Base-by-base conservation (phyloP, 73 alveolate species). In the Stentor coeruleus region DNA sequence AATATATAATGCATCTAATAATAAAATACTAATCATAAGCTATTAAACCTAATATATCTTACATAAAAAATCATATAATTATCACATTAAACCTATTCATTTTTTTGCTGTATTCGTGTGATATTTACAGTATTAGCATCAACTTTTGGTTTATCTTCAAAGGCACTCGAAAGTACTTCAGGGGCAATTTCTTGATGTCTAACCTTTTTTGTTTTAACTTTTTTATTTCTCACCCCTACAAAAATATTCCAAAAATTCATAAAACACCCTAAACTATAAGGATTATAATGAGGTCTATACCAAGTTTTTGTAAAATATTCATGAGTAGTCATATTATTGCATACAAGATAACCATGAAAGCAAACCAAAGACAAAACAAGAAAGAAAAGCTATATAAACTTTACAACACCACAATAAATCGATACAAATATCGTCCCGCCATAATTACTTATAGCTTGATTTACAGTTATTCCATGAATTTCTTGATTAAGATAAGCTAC, bases 221-320 rank as follows among this genome's bases (percentile, higher is more conserved):
- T n/a, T n/a, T n/a, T n/a, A n/a, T n/a, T n/a, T n/a, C n/a, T n/a
- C n/a, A n/a, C n/a, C 66, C 66, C 20, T 20, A 20, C 66, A 49
- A 49, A 49, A 20, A 49, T 20, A 6, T 49, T 49, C 6, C 28
- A 6, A 49, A 49, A 49, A 49, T 49, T 49, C 66, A 11, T 49
- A 20, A 66, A 66, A 20, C 36, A 20, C 33, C 79, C 37, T 66
- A 66, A 66, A 66, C n/a, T 31, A 66, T 66, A 66, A 20, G 79
- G 79, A 31, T 66, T 66, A 66, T 66, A 66, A 26, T 66, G n/a
- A 20, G 79, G 79, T 31, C 33, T 66, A 37, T 20, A 37, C 59
- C 72, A 75, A 30, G 81, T 2, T 40, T 75, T 75, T 37, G 26
- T 38, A 35, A 75, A 14, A 75, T 37, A 75, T 38, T 75, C 83